Conservation (phyloP, 2,329 filamentous ascomycete genomes). For the Penicillium hordei region DNA sequence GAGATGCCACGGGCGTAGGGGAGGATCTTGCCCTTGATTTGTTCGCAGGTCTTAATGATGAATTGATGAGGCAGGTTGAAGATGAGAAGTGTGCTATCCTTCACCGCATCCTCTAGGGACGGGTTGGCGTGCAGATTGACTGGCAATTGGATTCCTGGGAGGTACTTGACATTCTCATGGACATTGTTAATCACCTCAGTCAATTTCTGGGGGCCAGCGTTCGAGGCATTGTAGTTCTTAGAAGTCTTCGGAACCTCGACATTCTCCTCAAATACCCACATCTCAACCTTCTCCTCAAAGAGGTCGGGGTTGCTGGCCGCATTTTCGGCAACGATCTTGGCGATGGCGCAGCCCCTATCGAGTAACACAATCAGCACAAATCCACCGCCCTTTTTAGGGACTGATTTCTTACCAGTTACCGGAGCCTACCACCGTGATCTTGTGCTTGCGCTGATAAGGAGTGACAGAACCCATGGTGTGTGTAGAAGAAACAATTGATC, state of each 20-base stretch:
- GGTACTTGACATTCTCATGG: constrained; percentile 98
- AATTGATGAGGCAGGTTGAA: constrained; percentile 96
- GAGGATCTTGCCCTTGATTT: constrained; percentile 82
- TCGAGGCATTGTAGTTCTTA: constrained; percentile 71
- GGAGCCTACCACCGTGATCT: constrained; percentile 78
- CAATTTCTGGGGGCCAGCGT: constrained; percentile 76
- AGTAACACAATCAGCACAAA: constrained; percentile 73
- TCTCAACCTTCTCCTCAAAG: constrained; percentile 87
- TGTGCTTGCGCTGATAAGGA: constrained; percentile 39
- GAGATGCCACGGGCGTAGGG: constrained; percentile 92
- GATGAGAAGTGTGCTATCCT: constrained; percentile 81
- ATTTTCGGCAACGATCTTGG: constrained; percentile 96
- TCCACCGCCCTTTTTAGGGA: constrained; percentile 35
- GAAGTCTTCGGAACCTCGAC: constrained; percentile 71
- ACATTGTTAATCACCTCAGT: constrained; percentile 84
- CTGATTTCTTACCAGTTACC: constrained; percentile 75
- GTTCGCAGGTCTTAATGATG: constrained; percentile 80
- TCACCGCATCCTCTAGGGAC: constrained; percentile 66
- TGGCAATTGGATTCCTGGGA: constrained; percentile 82
- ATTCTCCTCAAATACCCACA: constrained; percentile 99
- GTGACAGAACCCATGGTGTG: constrained; percentile 36
- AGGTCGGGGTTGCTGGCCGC: constrained; percentile 72
- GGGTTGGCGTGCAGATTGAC: constrained; percentile 58
- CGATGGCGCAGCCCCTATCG: constrained; percentile 87
- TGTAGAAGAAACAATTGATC: constrained; percentile 24